Percentiles rank a stretch among this genome's conserved stretches.
Conservation (phyloP, 441 rosid genomes). For the Euphorbia schlechtendalii region DNA sequence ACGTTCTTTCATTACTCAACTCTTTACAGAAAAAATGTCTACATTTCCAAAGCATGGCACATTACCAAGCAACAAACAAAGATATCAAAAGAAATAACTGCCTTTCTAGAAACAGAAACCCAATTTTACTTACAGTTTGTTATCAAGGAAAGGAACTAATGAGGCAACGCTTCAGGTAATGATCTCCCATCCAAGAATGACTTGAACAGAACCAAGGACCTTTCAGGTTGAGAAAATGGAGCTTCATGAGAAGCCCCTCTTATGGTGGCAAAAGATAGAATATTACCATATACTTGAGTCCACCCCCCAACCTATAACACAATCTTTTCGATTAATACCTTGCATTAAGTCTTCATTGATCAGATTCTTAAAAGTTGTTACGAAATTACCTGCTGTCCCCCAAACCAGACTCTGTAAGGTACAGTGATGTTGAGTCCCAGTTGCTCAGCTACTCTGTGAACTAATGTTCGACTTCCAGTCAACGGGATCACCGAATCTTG, state of each 20-base stretch:
- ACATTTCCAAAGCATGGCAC: constrained; percentile 23
- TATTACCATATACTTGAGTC: constrained; percentile 85
- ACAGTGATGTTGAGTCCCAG: constrained; percentile 59
- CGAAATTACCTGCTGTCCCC: constrained; percentile 66
- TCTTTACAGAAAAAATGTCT: constrained; percentile 37
- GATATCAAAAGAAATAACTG: constrained; percentile 22
- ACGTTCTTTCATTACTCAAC: constrained; percentile 18
- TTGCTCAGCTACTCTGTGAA: constrained; percentile 47
- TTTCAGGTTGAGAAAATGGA: constrained; percentile 93
- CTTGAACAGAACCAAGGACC: constrained; percentile 80
- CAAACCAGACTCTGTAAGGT: constrained; percentile 93
- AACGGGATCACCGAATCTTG: constrained; percentile 96
- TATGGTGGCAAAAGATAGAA: constrained; percentile 81
- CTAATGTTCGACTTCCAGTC: constrained; percentile 77
- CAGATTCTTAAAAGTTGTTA: not conserved
- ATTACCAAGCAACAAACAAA: constrained; percentile 27
- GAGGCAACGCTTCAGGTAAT: constrained; percentile 58
- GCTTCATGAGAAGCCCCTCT: constrained; percentile 98
- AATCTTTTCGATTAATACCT: not conserved
- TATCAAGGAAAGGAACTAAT: constrained; percentile 16
- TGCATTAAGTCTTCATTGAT: not conserved
- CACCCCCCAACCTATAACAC: constrained; percentile 88
- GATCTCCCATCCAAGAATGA: constrained; percentile 60
- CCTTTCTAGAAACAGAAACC: constrained; percentile 15
- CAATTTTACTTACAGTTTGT: constrained; percentile 31